phyloP scores from a whole-genome alignment of 305 asterid genomes.

The Ilex paraguariensis region DNA sequence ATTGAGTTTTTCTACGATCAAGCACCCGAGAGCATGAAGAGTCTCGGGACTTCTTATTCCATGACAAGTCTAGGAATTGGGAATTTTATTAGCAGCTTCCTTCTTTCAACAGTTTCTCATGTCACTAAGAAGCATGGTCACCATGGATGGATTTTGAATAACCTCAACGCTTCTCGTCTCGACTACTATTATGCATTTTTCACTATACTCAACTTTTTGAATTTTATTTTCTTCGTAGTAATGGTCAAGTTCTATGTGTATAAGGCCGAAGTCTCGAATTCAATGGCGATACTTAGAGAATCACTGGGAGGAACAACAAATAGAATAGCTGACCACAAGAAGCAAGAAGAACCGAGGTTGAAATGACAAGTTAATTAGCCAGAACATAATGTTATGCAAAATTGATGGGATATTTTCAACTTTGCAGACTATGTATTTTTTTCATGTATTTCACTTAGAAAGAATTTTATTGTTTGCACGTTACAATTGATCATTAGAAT shows the following conservation, averaged over 20 bases:
- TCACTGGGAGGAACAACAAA: constrained; percentile 35
- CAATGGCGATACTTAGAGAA: constrained; percentile 53
- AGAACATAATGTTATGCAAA: too few relatives aligned
- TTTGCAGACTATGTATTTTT: too few relatives aligned
- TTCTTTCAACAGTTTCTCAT: constrained; percentile 47
- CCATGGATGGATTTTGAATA: constrained; percentile 69
- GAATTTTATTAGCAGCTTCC: constrained; percentile 65
- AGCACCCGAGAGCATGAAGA: constrained; percentile 6
- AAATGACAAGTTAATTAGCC: too few relatives aligned
- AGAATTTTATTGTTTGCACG: too few relatives aligned
- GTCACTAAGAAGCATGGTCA: constrained; percentile 46
- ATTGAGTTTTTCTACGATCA: constrained; percentile 17
- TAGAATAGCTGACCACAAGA: constrained; percentile 16
- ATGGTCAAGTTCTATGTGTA: constrained; percentile 58
- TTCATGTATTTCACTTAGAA: too few relatives aligned
- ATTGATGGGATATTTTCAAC: too few relatives aligned
- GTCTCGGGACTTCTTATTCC: constrained; percentile 65
- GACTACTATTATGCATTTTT: constrained; percentile 71
- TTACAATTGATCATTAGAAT: too few relatives aligned
- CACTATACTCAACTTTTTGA: constrained; percentile 47
- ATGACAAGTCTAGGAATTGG: constrained; percentile 71
- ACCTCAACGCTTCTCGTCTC: constrained; percentile 74
- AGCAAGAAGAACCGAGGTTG: background rate
- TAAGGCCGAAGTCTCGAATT: constrained; percentile 72
- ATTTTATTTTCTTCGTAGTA: constrained; percentile 49